Evolutionary conservation across 2,329 filamentous ascomycete genomes (phyloP).

Genomic region (Trichophyton schoenleinii): DNA sequence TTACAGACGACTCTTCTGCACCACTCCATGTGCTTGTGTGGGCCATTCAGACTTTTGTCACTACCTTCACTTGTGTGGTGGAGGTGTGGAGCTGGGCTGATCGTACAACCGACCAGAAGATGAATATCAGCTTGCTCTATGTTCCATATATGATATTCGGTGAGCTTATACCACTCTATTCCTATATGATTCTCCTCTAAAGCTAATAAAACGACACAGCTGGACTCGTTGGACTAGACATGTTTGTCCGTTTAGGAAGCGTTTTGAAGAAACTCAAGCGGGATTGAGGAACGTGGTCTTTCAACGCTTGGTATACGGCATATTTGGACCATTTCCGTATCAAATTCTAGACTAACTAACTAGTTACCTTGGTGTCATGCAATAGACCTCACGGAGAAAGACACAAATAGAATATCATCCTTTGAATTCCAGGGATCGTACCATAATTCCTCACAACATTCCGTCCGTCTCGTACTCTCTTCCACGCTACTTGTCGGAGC

Average conservation of each 20-base stretch:
- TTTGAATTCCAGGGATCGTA: no score
- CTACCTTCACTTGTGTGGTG: slow-evolving; percentile 50
- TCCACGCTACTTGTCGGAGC: no score
- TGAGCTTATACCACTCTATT: slow-evolving; percentile 25
- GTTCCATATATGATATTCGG: slow-evolving; percentile 45
- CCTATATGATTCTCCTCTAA: not conserved
- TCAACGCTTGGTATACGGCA: not conserved
- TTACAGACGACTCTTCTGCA: slow-evolving; percentile 43
- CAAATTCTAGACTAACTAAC: no score
- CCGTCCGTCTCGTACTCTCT: no score
- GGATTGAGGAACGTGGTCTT: not conserved
- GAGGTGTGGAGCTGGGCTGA: slow-evolving; percentile 48
- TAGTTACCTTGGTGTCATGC: no score
- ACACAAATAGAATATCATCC: no score
- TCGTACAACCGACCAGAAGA: slow-evolving; percentile 35
- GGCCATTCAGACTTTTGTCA: slow-evolving; percentile 47
- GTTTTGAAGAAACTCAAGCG: slow-evolving; percentile 12
- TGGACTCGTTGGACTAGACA: slow-evolving; percentile 28
- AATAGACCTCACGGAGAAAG: no score
- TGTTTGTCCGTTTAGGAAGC: slow-evolving; percentile 22
- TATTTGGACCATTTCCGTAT: no score
- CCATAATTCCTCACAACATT: no score
- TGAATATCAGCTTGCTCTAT: slow-evolving; percentile 41
- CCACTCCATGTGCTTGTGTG: slow-evolving; percentile 50
- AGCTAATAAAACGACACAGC: slow-evolving; percentile 20